Base-by-base conservation (phyloP, 192 early-diverging fungal species). In the Umbelopsis sp. region DNA sequence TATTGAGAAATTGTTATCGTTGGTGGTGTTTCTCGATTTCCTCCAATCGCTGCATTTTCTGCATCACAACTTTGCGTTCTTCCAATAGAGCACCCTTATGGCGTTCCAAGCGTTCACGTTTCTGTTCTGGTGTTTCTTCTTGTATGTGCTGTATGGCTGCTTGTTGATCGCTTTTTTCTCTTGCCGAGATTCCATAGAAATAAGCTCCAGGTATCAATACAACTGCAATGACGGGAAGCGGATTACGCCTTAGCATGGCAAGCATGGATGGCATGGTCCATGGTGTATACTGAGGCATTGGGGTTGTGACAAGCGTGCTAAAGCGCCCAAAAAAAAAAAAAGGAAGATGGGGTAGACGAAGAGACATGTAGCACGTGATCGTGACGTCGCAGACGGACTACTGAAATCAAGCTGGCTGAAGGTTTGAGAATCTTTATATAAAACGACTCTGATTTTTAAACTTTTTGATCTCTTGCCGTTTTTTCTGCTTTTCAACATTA, bases 221-320 rank as follows among this genome's bases (percentile, higher is more conserved):
- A 29, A 62, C 56, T 29, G 56, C 56, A 29, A 62, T 14, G 16
- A 62, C 56, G 0, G 56, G 56, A 6, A 62, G 26, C 7, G 56
- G 56, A 20, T 62, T 62, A 17, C 56, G 56, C 6, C 31, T 29
- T 17, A 62, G 29, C 56, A 62, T 62, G 10, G 56, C 32, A 17
- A 62, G 26, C 29, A 62, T 17, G 17, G 56, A 29, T 5, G 56
- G 56, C 56, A 62, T 36, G 26, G 10, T 62, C 56, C 56, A 62
- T 62, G 56, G 56, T 34, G 56, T 62, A 34, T 62, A 62, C 34
- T 62, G 56, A 20, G 56, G 31, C 56, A 62, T 62, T 31, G 12
- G 32, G 26, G 56, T 34, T 34, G 31, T 20, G 17, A 34, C 31
- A 9, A 16, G 8, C 1, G 22, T 54, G 52, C 11, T 26, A 49